Conservation (phyloP, 495 filamentous ascomycete genomes). For the Halenospora varia region DNA sequence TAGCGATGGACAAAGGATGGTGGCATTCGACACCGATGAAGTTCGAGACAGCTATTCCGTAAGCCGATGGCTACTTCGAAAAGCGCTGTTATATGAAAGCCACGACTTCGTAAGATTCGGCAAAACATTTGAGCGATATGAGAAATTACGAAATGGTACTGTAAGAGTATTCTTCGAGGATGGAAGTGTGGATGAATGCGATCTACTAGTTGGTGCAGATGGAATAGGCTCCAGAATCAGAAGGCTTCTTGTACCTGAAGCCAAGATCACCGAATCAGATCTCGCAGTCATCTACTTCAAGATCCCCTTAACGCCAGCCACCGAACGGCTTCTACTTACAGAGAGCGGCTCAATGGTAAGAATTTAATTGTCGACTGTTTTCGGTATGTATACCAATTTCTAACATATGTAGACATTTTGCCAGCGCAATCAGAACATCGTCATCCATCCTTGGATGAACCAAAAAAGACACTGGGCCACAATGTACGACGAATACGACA, state of each 20-base stretch:
- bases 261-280: conserved; percentile 8
- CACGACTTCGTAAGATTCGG: conserved; percentile 31
- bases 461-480: conserved; percentile 10
- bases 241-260: conserved; percentile 36
- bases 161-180: conserved; percentile 35
- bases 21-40: conserved; percentile 11
- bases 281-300: conserved; percentile 26
- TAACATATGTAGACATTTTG: conserved; percentile 11
- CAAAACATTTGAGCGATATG: conserved; percentile 31
- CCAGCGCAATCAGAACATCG: conserved; percentile 19
- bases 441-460: conserved; percentile 17
- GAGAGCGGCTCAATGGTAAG: conserved; percentile 13
- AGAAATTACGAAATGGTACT: conserved; percentile 16
- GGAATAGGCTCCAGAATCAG: conserved; percentile 35
- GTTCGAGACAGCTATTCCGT: conserved; percentile 18
- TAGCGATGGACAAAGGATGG: conserved; percentile 13
- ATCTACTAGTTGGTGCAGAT: conserved; percentile 42
- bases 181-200: conserved; percentile 30
- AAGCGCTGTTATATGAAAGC: conserved; percentile 19
- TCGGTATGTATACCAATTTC: neutral
- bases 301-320: conserved; percentile 21
- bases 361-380: neutral
- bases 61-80: conserved; percentile 18
- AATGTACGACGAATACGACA: conserved; percentile 8
- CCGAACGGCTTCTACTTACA: conserved; percentile 11